A percentile compares a stretch with the other conserved stretches of the same genome.
These are phyloP conservation scores for Agrocybe praecox DNA, from an alignment of 768 basidiomycete species.

Conservation along the genomic window DNA sequence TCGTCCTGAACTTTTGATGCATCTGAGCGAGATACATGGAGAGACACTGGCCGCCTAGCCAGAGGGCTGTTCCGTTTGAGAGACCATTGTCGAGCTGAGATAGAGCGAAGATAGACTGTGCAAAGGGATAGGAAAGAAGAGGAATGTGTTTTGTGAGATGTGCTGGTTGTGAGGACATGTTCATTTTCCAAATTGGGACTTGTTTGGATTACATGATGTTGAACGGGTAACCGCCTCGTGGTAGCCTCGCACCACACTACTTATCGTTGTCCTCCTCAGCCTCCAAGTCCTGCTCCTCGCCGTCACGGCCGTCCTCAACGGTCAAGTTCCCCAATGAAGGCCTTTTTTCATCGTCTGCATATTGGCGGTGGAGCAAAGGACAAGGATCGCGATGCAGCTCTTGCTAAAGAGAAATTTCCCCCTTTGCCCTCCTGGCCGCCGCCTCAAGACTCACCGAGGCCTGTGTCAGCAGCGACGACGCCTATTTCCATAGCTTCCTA, in stretches of 20 bases:
- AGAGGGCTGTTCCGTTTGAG: conserved; percentile 81
- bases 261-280: conserved; percentile 7
- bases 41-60: conserved; percentile 83
- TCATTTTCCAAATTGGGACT: conserved; percentile 25
- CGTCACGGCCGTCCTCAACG: conserved; percentile 2
- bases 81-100: conserved; percentile 60
- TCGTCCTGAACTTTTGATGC: conserved; percentile 24
- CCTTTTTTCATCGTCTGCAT: conserved; percentile 79
- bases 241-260: conserved; percentile 19
- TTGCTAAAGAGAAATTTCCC: conserved; percentile 68
- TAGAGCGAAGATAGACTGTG: conserved; percentile 42
- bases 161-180: conserved; percentile 46
- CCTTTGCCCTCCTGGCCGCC: conserved; percentile 79
- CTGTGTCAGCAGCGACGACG: conserved; percentile 39
- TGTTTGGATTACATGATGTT: conserved; percentile 29
- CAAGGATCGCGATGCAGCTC: conserved; percentile 57
- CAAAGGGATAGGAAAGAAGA: conserved; percentile 47
- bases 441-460: conserved; percentile 41
- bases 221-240: conserved; percentile 27
- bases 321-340: conserved; percentile 62
- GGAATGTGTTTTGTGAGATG: conserved; percentile 66
- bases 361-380: conserved; percentile 65
- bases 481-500: conserved; percentile 51
- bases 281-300: conserved; percentile 7
- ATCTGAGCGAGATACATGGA: conserved; percentile 56